phyloP scores from a whole-genome alignment of 768 basidiomycete species.

The Hydnomerulius pinastri region DNA sequence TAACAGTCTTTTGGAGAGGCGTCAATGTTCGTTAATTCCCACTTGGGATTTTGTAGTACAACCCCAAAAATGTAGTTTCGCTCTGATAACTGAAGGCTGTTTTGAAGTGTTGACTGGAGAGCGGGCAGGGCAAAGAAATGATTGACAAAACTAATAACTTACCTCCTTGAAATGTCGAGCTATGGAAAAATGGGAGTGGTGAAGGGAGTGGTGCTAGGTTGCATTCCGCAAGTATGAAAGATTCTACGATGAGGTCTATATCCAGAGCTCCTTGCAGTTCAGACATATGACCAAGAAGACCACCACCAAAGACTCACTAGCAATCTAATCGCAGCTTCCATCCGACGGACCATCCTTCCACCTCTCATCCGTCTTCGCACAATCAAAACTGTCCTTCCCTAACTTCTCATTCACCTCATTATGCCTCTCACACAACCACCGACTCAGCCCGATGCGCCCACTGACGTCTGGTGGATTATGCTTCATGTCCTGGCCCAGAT shows the following conservation, averaged over 20 bases:
- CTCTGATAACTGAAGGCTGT: no score
- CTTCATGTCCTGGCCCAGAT: slow-evolving; percentile 74
- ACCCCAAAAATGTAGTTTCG: no score
- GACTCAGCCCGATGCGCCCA: slow-evolving; percentile 63
- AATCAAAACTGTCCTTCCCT: slow-evolving; percentile 84
- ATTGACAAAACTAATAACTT: background rate
- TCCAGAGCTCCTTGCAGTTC: background rate
- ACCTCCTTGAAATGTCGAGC: background rate
- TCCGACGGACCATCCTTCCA: slow-evolving; percentile 92
- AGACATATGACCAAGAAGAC: background rate
- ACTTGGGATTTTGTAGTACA: no score
- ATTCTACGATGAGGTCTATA: slow-evolving; percentile 4
- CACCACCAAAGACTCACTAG: slow-evolving; percentile 8
- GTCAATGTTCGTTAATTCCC: no score
- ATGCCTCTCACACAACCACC: slow-evolving; percentile 90
- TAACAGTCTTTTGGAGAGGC: no score
- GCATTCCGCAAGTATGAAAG: background rate
- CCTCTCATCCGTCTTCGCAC: slow-evolving; percentile 77
- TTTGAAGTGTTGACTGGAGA: no score
- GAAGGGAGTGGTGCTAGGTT: background rate
- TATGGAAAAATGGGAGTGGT: background rate
- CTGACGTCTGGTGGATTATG: slow-evolving; percentile 77
- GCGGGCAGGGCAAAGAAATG: background rate
- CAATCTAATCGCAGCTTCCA: slow-evolving; percentile 78
- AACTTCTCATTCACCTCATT: slow-evolving; percentile 89